A percentile compares a stretch with the other conserved stretches of the same genome.
Evolutionary conservation across 1,284 basidiomycete genomes (phyloP).

Genomic region (Ustilago esculenta): DNA sequence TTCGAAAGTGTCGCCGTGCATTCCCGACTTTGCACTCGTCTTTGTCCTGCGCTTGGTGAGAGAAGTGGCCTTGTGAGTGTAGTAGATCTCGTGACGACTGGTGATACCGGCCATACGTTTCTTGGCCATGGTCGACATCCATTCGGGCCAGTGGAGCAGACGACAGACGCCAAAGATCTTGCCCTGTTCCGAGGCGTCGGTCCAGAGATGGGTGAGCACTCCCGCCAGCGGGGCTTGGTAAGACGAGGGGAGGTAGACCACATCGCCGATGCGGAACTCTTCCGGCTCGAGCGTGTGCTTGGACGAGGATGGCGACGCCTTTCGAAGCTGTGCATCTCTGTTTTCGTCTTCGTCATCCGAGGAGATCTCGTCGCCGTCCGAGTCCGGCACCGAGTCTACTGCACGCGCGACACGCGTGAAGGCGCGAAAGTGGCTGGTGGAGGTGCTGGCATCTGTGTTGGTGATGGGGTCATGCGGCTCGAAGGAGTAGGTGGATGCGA

Average conservation of each 20-base stretch:
- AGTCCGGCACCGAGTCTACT: constrained; percentile 24
- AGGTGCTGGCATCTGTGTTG: constrained; percentile 7
- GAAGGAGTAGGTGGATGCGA: constrained; percentile 19
- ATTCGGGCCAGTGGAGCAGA: constrained; percentile 51
- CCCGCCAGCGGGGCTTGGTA: constrained; percentile 48
- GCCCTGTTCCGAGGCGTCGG: constrained; percentile 30
- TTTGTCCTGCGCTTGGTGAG: constrained; percentile 39
- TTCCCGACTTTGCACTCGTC: constrained; percentile 32
- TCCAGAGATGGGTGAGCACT: constrained; percentile 48
- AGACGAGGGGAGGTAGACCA: constrained; percentile 47
- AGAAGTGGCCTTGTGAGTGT: constrained; percentile 45
- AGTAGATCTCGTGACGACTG: constrained; percentile 54
- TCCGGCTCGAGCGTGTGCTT: constrained; percentile 20
- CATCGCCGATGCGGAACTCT: constrained; percentile 46
- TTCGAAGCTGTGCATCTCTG: constrained; percentile 18
- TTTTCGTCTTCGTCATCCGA: constrained; percentile 31
- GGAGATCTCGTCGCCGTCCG: constrained; percentile 29
- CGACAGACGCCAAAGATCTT: constrained; percentile 51
- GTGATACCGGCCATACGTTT: constrained; percentile 47
- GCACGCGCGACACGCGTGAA: constrained; percentile 25
- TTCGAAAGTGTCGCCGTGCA: constrained; percentile 42
- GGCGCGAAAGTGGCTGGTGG: constrained; percentile 38
- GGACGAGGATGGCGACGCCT: constrained; percentile 15
- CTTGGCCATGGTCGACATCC: constrained; percentile 51
- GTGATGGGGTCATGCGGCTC: constrained; percentile 29